phyloP scores from a whole-genome alignment of 2,329 filamentous ascomycete species.

The Pestalotiopsis sp. region DNA sequence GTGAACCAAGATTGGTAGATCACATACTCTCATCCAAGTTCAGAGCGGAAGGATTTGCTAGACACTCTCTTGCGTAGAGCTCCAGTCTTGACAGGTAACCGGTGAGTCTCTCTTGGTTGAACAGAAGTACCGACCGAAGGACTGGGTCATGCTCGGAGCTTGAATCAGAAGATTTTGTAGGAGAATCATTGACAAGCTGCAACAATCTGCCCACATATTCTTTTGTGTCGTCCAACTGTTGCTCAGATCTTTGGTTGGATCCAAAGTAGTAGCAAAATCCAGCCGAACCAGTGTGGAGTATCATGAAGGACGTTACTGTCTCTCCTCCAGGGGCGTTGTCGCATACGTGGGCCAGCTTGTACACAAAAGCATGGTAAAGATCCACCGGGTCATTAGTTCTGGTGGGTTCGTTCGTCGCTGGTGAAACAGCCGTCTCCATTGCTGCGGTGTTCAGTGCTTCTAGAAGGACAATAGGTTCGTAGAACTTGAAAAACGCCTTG shows the following conservation, averaged over 20 bases:
- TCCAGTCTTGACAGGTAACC: not conserved
- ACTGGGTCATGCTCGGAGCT: not conserved
- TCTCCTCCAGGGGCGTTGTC: not conserved
- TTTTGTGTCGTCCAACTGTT: not conserved
- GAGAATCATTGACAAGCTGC: not conserved
- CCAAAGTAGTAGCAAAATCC: not conserved
- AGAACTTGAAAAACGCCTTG: not conserved
- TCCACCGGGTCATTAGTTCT: not conserved
- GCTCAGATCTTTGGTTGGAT: not conserved
- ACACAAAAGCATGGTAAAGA: not conserved
- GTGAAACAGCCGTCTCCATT: not conserved
- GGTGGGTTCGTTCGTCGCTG: not conserved
- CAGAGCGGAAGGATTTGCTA: not conserved
- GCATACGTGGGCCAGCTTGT: not conserved
- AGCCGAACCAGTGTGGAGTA: not conserved
- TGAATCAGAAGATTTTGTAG: not conserved
- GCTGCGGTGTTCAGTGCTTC: not conserved
- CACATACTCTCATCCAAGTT: not conserved
- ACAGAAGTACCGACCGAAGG: not conserved
- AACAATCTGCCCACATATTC: not conserved
- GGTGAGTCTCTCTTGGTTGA: not conserved
- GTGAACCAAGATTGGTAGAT: not conserved
- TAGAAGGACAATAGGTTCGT: not conserved
- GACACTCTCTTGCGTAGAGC: not conserved
- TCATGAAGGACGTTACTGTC: not conserved